Evolutionary conservation across 345 rosid species (phyloP), one percentile per base, ranked within the genome.

Genomic region (Eucalyptus regnans): DNA sequence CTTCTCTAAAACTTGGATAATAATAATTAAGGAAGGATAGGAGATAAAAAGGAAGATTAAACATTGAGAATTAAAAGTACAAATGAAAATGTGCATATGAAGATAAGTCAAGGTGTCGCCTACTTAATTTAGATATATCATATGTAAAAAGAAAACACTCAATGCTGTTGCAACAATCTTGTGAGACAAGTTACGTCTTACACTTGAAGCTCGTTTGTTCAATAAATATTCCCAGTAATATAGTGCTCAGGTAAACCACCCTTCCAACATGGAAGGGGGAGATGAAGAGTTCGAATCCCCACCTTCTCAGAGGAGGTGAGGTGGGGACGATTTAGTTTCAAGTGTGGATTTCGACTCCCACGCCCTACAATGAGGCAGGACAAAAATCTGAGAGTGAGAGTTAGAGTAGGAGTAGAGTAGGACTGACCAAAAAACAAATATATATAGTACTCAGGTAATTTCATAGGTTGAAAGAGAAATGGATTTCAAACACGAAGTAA

Each of bases 301-400:
- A 50, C 20, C 52, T 50, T 50, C 7, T 50, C 18, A 5, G 17
- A 7, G 13, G 50, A 4, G 7, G 1, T 15, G 18, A 3, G 18
- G 46, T 44, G 2, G 46, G 46, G 8, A 15, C 3, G 1, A 50
- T 50, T 50, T 50, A 15, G 16, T 50, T 50, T 50, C 20, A 50
- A 50, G 52, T 50, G 52, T 50, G 17, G 0, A 0, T 50, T 50
- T 50, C 3, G 7, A 50, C 20, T 16, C 3, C 0, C 7, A 50
- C 1, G 3, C 20, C 20, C 52, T 15, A 0, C 1, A 50, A 6
- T 0, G 0, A 50, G 52, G 20, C 0, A 50, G 7, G 1, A 1
- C 52, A 50, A 50, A 50, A 50, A 7, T 50, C 18, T 50, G 0
- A 50, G 7, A 50, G 8, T 50, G 20, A 50, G 20, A 15, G 20